Evolutionary conservation across 2,329 filamentous ascomycete species (phyloP).

Genomic region (Verticillium albo-atrum): DNA sequence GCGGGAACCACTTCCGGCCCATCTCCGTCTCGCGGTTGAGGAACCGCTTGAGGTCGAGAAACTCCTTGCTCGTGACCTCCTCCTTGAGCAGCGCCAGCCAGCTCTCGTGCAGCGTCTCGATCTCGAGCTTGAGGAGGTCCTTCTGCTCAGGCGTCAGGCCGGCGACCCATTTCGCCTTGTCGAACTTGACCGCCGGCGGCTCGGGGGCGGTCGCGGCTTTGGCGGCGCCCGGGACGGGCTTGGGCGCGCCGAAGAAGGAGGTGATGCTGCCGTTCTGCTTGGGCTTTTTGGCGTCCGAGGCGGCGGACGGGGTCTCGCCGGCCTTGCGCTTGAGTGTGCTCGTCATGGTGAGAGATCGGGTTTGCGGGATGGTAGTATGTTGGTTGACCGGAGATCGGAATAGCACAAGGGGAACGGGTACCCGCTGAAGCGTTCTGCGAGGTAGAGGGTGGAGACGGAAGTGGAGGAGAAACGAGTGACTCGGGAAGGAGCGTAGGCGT

Average conservation of each 20-base stretch:
- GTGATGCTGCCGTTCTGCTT: slow-evolving; percentile 77
- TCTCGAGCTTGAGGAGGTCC: slow-evolving; percentile 79
- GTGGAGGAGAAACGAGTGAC: neutral
- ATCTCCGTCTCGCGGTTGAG: slow-evolving; percentile 70
- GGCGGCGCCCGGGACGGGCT: slow-evolving; percentile 33
- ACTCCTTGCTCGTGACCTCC: slow-evolving; percentile 73
- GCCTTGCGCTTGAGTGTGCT: slow-evolving; percentile 65
- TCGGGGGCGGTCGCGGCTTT: slow-evolving; percentile 18
- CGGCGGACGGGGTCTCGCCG: slow-evolving; percentile 32
- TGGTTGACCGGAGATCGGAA: neutral
- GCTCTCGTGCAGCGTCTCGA: slow-evolving; percentile 84
- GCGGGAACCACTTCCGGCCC: slow-evolving; percentile 81
- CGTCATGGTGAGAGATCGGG: slow-evolving; percentile 31
- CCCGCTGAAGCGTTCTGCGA: neutral
- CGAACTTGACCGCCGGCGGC: slow-evolving; percentile 54
- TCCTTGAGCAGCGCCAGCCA: slow-evolving; percentile 90
- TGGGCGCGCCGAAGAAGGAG: slow-evolving; percentile 79
- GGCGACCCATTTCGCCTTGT: slow-evolving; percentile 88
- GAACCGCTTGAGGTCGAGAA: slow-evolving; percentile 84
- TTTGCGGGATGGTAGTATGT: neutral
- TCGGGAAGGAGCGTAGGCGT: neutral
- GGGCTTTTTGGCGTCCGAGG: slow-evolving; percentile 60
- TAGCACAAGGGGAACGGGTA: neutral
- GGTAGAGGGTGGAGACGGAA: neutral
- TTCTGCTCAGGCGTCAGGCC: slow-evolving; percentile 77